phyloP scores from a whole-genome alignment of 768 basidiomycete species.

The Chalciporus piperatus region DNA sequence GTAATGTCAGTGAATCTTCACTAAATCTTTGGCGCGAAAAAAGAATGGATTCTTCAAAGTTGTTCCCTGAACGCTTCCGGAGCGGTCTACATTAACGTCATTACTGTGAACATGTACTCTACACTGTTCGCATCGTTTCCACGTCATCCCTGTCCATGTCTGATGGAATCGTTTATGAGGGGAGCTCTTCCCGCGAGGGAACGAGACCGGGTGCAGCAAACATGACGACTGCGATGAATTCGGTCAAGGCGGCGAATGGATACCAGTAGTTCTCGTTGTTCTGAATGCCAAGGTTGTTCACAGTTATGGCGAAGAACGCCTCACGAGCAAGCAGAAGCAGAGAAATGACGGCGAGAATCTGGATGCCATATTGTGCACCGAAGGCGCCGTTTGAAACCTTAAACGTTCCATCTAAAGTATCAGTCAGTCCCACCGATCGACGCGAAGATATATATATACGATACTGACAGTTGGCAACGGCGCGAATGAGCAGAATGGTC shows the following conservation, averaged over 20 bases:
- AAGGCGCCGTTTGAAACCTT: slow-evolving; percentile 14
- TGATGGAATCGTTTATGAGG: slow-evolving; percentile 8
- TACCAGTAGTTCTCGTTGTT: slow-evolving; percentile 34
- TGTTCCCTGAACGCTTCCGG: too few species aligned
- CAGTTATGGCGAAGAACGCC: slow-evolving; percentile 28
- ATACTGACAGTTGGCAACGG: neutral
- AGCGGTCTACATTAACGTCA: neutral
- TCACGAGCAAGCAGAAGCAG: slow-evolving; percentile 29
- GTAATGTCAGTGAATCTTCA: too few species aligned
- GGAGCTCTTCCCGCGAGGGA: slow-evolving; percentile 28
- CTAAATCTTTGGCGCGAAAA: too few species aligned
- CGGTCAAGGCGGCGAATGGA: slow-evolving; percentile 31
- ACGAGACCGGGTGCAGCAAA: slow-evolving; percentile 33
- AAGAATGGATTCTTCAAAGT: too few species aligned
- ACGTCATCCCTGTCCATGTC: neutral
- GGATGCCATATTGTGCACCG: slow-evolving; percentile 23
- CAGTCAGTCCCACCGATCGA: too few species aligned
- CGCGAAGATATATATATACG: too few species aligned
- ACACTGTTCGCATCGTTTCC: neutral
- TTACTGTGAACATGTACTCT: neutral
- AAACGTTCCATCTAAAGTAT: slow-evolving; percentile 12
- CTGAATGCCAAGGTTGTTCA: slow-evolving; percentile 16
- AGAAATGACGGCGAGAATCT: slow-evolving; percentile 25
- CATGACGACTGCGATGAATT: slow-evolving; percentile 30
- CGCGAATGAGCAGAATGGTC: slow-evolving; percentile 22